Evolutionary conservation across 352 stramenopile species (phyloP), one percentile per base, ranked within the genome.

Genomic region (Phytophthora quininea): DNA sequence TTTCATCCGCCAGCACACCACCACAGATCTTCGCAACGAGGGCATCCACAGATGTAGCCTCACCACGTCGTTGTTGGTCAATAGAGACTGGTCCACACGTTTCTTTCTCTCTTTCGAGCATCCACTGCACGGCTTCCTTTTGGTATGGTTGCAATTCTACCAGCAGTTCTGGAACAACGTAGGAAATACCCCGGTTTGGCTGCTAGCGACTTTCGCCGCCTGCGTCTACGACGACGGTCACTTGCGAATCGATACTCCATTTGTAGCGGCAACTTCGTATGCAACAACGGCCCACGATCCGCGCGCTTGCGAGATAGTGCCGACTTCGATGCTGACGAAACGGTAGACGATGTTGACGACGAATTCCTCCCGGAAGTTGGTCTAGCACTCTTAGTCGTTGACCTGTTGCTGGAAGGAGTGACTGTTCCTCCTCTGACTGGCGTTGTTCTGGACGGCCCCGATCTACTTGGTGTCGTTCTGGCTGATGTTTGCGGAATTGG

Each of bases 1-100:
- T 96, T 53, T 97, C 89, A 71, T 97, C 91, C 2, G 88, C 89
- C 6, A 97, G 62, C 19, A 97, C 86, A 12, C 91, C 91, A 6
- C 90, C 90, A 7, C 76, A 78, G n/a, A 88, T 67, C 12, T 77
- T 76, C 3, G 80, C 63, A 1, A 82, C 64, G 35, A 87, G 62
- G 30, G 73, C 62, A 31, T 84, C 73, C 5, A 82, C 64, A 32
- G 66, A 52, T 15, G 71, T 70, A 27, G 61, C 64, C 43, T 78
- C 64, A 37, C 68, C 72, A 19, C 57, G 47, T 24, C 60, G 66
- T 67, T 72, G 71, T 37, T 70, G 66, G n/a, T 79, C 67, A 46
- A 76, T 76, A 32, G 63, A 69, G 62, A 79, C 40, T 8, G 59
- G 52, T 14, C 61, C 60, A 19, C 64, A 49, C 33, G 37, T 7